Evolutionary conservation across 306 rosid species (phyloP), one percentile per base, ranked within the genome.

Genomic region (Myrica gale): DNA sequence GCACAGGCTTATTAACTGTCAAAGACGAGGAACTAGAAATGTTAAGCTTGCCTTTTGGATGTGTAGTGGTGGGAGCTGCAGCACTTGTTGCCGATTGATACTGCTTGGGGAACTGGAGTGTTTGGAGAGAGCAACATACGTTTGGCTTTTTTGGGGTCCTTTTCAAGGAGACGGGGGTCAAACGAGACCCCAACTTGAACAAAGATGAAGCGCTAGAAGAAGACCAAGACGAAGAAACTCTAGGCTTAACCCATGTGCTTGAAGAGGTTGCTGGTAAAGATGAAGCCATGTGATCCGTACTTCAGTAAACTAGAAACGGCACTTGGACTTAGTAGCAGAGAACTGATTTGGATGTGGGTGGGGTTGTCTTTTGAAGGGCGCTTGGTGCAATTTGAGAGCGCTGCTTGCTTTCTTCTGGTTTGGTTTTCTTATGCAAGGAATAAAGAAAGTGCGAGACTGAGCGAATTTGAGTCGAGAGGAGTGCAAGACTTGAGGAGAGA

Each of bases 41-140:
- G 4, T 6, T 19, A 41, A 44, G 20, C 3, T 84, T 76, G 1
- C 77, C 72, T 2, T 41, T 54, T 1, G 84, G 44, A 42, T 13
- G 52, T 6, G 58, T 15, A 0, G 72, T 54, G 1, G 82, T 46
- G 5, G 75, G 39, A 1, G 52, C 26, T 7, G 74, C 79, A 53
- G 78, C 21, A 54, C 73, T 0, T 15, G 53, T 70, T n/a, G 86
- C 47, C 20, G 82, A 71, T 12, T 85, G 84, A 54, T 69, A 73
- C 20, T 84, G 80, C 43, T 85, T 85, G 6, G 93, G 90, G 20
- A 88, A 78, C 7, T 79, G 90, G 11, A 91, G 75, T 4, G 94
- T 85, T 53, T 91, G 96, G 7, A 94, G 94, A 15, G 97, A 82
- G 68, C 84, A 90, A 15, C 65, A 50, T 17, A 81, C 15, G 74